Evolutionary conservation across 257 asterid species (phyloP).

Genomic region (Ballota nigra): DNA sequence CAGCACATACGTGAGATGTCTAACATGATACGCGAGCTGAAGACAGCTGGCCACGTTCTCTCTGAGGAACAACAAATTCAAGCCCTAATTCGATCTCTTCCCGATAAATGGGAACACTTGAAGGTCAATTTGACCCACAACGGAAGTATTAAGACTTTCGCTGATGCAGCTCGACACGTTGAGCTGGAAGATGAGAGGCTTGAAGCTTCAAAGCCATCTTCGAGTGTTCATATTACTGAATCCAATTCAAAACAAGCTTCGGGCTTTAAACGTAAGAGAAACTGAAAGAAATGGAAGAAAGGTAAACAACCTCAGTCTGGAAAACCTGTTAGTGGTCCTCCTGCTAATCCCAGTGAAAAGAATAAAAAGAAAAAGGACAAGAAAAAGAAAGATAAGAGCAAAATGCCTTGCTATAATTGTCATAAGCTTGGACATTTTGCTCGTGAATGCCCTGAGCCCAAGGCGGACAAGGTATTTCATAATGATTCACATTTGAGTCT

Average conservation of each 20-base stretch:
- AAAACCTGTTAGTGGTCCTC: too few species aligned
- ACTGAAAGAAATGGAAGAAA: not conserved
- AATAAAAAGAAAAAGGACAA: too few species aligned
- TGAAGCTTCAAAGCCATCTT: not conserved
- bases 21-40: not conserved
- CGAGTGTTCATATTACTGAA: not conserved
- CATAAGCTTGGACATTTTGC: too few species aligned
- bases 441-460: too few species aligned
- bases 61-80: not conserved
- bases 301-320: not conserved
- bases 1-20: not conserved
- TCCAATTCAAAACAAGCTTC: not conserved
- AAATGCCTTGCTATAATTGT: too few species aligned
- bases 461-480: too few species aligned
- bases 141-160: not conserved
- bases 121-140: not conserved
- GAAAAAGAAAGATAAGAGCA: too few species aligned
- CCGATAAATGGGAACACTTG: not conserved
- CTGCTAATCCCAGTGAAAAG: too few species aligned
- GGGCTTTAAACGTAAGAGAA: not conserved
- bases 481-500: too few species aligned
- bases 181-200: not conserved
- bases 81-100: not conserved
- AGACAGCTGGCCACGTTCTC: not conserved
- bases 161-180: not conserved